phyloP scores from a whole-genome alignment of 169 alveolate species.

The Eimeria praecox region DNA sequence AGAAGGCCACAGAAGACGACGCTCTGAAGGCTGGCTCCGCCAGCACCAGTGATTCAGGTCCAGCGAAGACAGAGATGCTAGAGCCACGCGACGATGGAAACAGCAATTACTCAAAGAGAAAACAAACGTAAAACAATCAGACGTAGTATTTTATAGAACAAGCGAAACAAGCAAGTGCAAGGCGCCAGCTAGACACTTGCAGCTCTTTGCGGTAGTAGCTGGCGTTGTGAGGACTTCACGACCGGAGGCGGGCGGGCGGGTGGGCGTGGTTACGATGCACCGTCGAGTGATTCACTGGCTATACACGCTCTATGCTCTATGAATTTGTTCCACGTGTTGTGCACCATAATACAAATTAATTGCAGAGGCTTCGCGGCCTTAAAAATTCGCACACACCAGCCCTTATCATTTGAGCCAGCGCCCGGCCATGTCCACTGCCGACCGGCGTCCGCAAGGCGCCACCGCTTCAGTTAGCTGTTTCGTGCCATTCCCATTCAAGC shows the following conservation, averaged over 20 bases:
- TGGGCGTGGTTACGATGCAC: neutral
- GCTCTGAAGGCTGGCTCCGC: neutral
- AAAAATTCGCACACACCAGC: neutral
- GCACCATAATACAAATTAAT: neutral
- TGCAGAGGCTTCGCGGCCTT: neutral
- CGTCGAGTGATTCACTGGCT: neutral
- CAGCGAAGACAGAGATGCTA: neutral
- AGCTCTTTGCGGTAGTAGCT: neutral
- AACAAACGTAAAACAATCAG: neutral
- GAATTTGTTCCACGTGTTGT: neutral
- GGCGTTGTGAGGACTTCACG: neutral
- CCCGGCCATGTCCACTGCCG: constrained; percentile 12
- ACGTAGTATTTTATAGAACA: neutral
- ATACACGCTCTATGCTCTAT: neutral
- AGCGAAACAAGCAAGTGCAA: neutral
- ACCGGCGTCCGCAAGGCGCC: neutral
- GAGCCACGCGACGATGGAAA: neutral
- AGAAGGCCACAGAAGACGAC: constrained; percentile 49
- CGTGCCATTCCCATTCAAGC: neutral
- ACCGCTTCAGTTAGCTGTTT: neutral
- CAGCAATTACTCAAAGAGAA: neutral
- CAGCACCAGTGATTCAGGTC: neutral
- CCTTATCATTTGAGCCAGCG: neutral
- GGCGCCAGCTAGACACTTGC: neutral
- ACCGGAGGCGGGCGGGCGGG: constrained; percentile 11